Percentiles rank a stretch among this genome's conserved stretches.
Evolutionary conservation across 495 filamentous ascomycete genomes (phyloP).

Genomic region (Hypoxylon lenormandii): DNA sequence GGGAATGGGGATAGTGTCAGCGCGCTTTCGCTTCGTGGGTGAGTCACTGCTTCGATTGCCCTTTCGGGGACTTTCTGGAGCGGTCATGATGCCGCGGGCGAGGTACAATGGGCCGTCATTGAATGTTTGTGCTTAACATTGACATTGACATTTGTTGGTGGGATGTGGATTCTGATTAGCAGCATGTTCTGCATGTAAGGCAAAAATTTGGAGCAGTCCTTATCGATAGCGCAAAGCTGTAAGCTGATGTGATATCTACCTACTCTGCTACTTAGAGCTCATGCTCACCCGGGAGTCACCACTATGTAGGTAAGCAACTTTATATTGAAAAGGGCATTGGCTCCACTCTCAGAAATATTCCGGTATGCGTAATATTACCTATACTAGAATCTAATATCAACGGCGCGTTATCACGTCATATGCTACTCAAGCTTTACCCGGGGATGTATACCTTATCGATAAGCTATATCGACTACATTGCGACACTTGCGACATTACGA

Average conservation of each 20-base stretch:
- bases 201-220: neutral
- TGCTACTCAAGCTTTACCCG: neutral
- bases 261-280: too few relatives aligned
- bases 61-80: constrained; percentile 9
- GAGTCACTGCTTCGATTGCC: constrained; percentile 9
- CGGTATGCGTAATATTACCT: neutral
- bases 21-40: constrained; percentile 45
- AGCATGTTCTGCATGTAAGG: too few relatives aligned
- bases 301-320: neutral
- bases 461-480: neutral
- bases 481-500: too few relatives aligned
- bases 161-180: neutral
- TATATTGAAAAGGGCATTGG: neutral
- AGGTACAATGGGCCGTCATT: constrained; percentile 13
- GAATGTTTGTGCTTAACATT: constrained; percentile 11
- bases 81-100: constrained; percentile 31
- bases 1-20: constrained; percentile 34
- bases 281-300: too few relatives aligned
- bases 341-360: neutral
- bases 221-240: constrained; percentile 26
- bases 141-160: constrained; percentile 11
- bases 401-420: neutral
- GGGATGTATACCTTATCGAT: neutral
- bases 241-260: neutral
- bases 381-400: neutral